Conservation (phyloP, 2,329 filamentous ascomycete genomes). For the Cladosporium sp. region DNA sequence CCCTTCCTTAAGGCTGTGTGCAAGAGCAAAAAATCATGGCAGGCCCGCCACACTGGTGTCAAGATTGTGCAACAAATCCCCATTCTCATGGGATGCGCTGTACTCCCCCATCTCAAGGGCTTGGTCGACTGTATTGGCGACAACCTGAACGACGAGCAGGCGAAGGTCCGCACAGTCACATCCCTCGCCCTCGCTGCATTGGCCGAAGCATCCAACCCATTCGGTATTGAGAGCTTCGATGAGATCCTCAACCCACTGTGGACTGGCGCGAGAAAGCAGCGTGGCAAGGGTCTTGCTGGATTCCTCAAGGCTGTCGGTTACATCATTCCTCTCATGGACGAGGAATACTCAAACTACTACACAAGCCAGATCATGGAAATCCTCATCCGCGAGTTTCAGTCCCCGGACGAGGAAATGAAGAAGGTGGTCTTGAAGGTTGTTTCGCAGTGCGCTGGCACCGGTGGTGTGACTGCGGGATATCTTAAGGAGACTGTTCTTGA, state of each 20-base stretch:
- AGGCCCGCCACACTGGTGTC: constrained; percentile 93
- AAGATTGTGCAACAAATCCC: constrained; percentile 99
- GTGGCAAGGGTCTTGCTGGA: constrained; percentile 90
- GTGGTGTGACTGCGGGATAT: constrained; percentile 91
- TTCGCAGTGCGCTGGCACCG: constrained; percentile 89
- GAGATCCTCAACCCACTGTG: constrained; percentile 95
- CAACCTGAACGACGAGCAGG: constrained; percentile 95
- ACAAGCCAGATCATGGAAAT: constrained; percentile 99
- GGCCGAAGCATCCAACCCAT: constrained; percentile 93
- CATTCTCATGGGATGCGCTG: constrained; percentile 96
- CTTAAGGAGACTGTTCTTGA: constrained; percentile 91
- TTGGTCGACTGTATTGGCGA: constrained; percentile 94
- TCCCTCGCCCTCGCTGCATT: constrained; percentile 91
- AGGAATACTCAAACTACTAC: constrained; percentile 99
- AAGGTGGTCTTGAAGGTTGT: constrained; percentile 98
- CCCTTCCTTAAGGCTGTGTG: constrained; percentile 95
- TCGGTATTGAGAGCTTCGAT: constrained; percentile 98
- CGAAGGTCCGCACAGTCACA: constrained; percentile 94
- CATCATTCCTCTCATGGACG: constrained; percentile 98
- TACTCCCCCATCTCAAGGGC: constrained; percentile 91
- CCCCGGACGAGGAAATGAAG: constrained; percentile 99
- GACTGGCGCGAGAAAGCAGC: constrained; percentile 93
- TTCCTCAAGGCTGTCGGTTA: constrained; percentile 98
- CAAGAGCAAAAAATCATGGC: constrained; percentile 98
- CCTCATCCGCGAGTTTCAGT: constrained; percentile 88